Conservation (phyloP, 495 filamentous ascomycete species). For the Daldinia concentrica region DNA sequence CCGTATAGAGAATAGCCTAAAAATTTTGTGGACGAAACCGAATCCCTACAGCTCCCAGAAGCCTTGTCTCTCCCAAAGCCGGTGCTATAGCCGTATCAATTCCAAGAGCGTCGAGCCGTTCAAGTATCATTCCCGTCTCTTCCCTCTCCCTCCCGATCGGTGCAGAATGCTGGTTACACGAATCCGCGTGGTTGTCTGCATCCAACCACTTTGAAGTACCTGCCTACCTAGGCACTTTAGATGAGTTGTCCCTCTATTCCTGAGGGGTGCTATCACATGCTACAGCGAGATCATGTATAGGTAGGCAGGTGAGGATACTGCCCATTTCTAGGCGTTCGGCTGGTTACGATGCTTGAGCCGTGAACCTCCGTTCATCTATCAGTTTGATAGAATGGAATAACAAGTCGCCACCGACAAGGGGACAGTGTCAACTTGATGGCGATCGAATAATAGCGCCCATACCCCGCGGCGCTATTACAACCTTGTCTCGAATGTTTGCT, state of each 20-base stretch:
- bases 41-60: slow-evolving; percentile 5
- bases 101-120: slow-evolving; percentile 7
- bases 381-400: slow-evolving; percentile 3
- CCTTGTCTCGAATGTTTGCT: neutral
- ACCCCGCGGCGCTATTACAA: neutral
- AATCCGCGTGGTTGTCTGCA: slow-evolving; percentile 17
- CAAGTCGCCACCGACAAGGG: slow-evolving; percentile 6
- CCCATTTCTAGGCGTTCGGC: slow-evolving; percentile 7
- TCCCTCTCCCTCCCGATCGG: slow-evolving; percentile 12
- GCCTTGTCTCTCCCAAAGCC: slow-evolving; percentile 13
- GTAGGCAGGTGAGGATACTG: neutral
- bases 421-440: neutral
- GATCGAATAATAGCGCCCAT: slow-evolving; percentile 4
- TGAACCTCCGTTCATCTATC: neutral
- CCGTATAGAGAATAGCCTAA: slow-evolving; percentile 39
- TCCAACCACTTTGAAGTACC: slow-evolving; percentile 22
- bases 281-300: neutral
- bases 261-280: slow-evolving; percentile 1
- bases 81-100: slow-evolving; percentile 25
- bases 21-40: slow-evolving; percentile 7
- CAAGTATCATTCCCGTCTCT: slow-evolving; percentile 6
- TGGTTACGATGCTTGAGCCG: neutral
- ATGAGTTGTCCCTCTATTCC: slow-evolving; percentile 8
- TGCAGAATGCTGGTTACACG: slow-evolving; percentile 21
- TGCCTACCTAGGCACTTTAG: too few species aligned